Evolutionary conservation across 2,329 filamentous ascomycete species (phyloP).

Genomic region (Myrmaecium sp.): DNA sequence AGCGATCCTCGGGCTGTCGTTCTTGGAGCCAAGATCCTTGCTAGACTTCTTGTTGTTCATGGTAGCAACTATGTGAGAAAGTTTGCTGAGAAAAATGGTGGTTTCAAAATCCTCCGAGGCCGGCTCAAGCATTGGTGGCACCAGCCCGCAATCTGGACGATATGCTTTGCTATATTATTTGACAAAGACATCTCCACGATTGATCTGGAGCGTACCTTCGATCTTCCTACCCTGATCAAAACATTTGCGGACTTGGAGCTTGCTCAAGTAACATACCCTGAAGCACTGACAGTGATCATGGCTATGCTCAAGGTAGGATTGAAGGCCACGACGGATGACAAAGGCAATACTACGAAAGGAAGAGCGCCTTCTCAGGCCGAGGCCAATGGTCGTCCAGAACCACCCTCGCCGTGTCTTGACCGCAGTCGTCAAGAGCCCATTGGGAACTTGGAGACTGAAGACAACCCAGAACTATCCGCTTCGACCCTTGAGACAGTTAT

Average conservation of each 20-base stretch:
- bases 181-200: conserved; percentile 62
- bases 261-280: conserved; percentile 55
- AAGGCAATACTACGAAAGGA: no score
- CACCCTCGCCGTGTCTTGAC: no score
- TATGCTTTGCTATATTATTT: conserved; percentile 79
- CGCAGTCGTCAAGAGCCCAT: conserved; percentile 15
- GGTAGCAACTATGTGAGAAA: conserved; percentile 69
- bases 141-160: conserved; percentile 66
- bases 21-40: conserved; percentile 65
- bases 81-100: conserved; percentile 71
- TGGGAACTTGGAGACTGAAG: no score
- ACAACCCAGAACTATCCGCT: no score
- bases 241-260: conserved; percentile 42
- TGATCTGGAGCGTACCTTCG: conserved; percentile 56
- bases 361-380: no score
- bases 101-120: conserved; percentile 71
- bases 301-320: conserved; percentile 79
- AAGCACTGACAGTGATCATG: conserved; percentile 62
- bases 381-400: no score
- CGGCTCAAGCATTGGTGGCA: conserved; percentile 81
- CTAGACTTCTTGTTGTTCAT: conserved; percentile 67
- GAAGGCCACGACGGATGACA: no score
- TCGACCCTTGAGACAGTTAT: conserved; percentile 61
- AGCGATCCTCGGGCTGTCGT: conserved; percentile 70
- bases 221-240: conserved; percentile 56